Evolutionary conservation across 2,329 filamentous ascomycete genomes (phyloP), one percentile per base, ranked within the genome.

Genomic region (Diaporthe aspalathi): DNA sequence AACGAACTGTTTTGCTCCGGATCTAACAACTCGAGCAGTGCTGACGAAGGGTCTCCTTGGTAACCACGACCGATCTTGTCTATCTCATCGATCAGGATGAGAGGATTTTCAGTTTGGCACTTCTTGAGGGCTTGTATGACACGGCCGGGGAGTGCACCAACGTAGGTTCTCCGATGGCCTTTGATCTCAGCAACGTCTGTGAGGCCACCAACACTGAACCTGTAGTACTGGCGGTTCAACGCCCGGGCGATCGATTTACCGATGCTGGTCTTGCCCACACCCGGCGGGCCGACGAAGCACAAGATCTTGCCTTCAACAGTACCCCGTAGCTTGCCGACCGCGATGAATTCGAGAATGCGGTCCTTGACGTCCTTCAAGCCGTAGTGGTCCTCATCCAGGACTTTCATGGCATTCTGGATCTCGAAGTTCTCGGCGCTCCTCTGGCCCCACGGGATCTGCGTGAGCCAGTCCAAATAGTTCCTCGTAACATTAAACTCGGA

Each of bases 151-250:
- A 99, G 85, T 32, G 96, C 96, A 74, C 97, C 96, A 67, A 99
- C 96, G 76, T 99, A 99, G 3, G 96, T 99, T 77, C 96, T 90
- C 77, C 96, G 89, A 81, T 99, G 96, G 65, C 96, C 96, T 85
- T 99, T 99, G 86, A 99, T 98, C 81, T 99, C 96, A 22, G 96
- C 96, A 74, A 99, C 97, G 82, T 99, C 96, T 5, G 95, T 97
- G 75, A 99, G 87, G 76, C 96, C 96, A 79, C 96, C 96, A 11
- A 99, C 96, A 78, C 95, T 98, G 87, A 99, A 99, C 76, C 96
- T 90, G 85, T 99, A 99, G 85, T 99, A 99, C 79, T 99, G 92
- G 72, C 97, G 89, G 83, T 98, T 98, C 71, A 99, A 85, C 35
- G 96, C 97, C 69, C 95, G 90, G 20, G 96, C 96, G 77, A 99